phyloP scores from a whole-genome alignment of 768 basidiomycete species.

The Mycena crocata region DNA sequence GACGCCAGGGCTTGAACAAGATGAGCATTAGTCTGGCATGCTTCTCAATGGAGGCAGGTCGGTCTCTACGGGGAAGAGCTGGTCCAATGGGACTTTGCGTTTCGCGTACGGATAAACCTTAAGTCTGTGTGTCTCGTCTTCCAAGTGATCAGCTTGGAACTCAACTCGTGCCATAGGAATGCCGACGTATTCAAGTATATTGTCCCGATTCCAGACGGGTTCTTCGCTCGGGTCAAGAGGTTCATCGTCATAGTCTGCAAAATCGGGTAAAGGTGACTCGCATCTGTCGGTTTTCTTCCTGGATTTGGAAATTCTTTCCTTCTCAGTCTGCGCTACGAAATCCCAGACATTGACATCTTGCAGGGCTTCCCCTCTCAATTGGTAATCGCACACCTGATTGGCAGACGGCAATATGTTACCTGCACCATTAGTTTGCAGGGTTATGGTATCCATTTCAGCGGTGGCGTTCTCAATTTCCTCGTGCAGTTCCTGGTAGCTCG shows the following conservation, averaged over 20 bases:
- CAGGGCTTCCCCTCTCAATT: neutral
- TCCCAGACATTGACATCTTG: neutral
- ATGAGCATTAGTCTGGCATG: constrained; percentile 39
- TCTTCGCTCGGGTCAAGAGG: too few species aligned
- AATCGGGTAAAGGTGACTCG: too few species aligned
- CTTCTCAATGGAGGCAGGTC: neutral
- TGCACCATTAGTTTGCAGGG: neutral
- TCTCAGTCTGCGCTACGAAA: neutral
- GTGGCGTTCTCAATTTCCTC: too few species aligned
- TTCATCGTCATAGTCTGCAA: too few species aligned
- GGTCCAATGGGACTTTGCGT: neutral
- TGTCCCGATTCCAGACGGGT: too few species aligned
- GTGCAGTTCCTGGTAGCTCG: too few species aligned
- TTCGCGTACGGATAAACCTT: too few species aligned
- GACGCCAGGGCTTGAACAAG: constrained; percentile 41
- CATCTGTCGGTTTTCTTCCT: too few species aligned
- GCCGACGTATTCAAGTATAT: too few species aligned
- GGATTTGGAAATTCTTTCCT: neutral
- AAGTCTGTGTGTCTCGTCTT: too few species aligned
- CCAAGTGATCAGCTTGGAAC: too few species aligned
- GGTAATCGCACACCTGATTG: neutral
- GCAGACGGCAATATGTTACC: neutral
- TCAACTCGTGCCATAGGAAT: too few species aligned
- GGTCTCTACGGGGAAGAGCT: neutral
- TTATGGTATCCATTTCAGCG: neutral